A percentile compares a stretch with the other conserved stretches of the same genome.
Evolutionary conservation across 192 early-diverging fungal species (phyloP).

Genomic region (Backusella psychrophila): DNA sequence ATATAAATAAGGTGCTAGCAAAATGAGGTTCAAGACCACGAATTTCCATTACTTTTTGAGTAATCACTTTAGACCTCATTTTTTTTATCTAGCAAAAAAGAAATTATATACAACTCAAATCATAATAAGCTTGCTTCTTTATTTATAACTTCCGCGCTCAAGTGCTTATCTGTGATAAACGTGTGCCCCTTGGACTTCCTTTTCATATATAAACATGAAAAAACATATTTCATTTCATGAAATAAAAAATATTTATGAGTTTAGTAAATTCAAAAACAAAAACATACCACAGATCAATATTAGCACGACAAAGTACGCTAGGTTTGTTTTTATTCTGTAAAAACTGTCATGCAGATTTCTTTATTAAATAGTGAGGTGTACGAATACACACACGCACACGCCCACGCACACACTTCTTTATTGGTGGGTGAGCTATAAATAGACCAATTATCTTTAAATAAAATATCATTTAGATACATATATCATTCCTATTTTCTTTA

Average conservation of each 20-base stretch:
- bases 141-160: neutral
- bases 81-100: neutral
- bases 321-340: neutral
- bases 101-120: neutral
- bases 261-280: neutral
- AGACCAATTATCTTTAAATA: neutral
- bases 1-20: neutral
- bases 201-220: neutral
- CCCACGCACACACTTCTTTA: neutral
- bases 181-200: neutral
- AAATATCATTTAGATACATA: neutral
- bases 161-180: neutral
- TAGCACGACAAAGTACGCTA: neutral
- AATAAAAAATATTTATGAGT: neutral
- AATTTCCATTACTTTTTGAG: neutral
- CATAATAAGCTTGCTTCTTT: neutral
- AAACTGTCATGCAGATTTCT: neutral
- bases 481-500: neutral
- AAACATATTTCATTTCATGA: neutral
- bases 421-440: neutral
- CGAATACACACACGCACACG: neutral
- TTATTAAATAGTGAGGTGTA: neutral
- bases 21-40: neutral
- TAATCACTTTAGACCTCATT: neutral
- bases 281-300: neutral